These are phyloP conservation scores for Paspalum vaginatum DNA, from an alignment of 176 grass and related monocot genomes.

Conservation along the genomic window DNA sequence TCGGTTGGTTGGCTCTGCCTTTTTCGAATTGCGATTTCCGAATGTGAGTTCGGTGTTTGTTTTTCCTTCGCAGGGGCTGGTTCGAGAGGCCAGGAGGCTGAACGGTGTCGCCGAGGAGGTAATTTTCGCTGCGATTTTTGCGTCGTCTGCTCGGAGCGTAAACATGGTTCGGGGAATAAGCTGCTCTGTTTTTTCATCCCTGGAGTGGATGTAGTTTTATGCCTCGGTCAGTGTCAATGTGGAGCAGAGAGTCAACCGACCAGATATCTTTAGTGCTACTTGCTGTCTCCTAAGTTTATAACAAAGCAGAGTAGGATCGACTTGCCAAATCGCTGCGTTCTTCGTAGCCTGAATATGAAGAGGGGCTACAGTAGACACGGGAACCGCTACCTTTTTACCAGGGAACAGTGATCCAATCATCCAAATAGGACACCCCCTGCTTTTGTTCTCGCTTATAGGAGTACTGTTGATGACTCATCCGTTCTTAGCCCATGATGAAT, in stretches of 20 bases:
- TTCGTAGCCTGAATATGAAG: background rate
- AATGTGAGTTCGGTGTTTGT: background rate
- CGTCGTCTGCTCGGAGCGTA: background rate
- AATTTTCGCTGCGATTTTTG: background rate
- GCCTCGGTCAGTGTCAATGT: too few relatives aligned
- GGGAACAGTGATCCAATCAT: background rate
- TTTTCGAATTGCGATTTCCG: background rate
- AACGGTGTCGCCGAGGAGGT: constrained; percentile 56
- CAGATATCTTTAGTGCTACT: too few relatives aligned
- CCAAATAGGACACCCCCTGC: too few relatives aligned
- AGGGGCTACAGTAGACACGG: background rate
- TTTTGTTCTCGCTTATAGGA: background rate
- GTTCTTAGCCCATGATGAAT: background rate
- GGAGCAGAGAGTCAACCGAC: too few relatives aligned
- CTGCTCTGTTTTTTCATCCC: too few relatives aligned
- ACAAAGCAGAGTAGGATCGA: background rate
- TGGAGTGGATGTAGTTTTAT: too few relatives aligned
- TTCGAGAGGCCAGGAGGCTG: constrained; percentile 30
- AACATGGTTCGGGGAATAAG: too few relatives aligned
- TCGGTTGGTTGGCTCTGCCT: background rate
- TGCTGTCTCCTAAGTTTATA: background rate
- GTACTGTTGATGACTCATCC: background rate
- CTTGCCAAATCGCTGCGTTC: background rate
- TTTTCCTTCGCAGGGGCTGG: constrained; percentile 22
- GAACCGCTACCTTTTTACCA: background rate